Evolutionary conservation across 148 eudicot genomes (phyloP), one percentile per base, ranked within the genome.

Genomic region (Arbutus unedo): DNA sequence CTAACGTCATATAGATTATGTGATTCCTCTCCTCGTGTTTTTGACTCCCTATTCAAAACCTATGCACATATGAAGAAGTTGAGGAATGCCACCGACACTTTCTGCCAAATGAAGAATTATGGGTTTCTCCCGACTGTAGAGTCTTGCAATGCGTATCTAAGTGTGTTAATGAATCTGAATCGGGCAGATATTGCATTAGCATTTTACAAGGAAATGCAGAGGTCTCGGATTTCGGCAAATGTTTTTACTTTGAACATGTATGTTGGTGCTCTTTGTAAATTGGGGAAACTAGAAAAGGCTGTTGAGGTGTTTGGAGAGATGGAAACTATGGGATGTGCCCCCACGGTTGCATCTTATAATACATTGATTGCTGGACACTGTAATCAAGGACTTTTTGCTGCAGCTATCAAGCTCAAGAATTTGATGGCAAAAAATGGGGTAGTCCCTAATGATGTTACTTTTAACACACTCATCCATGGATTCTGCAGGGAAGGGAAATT

Each of bases 391-490:
- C 90, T 91, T 47, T 43, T 94, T 57, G 82, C 81, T 57, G 71
- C 90, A 19, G 95, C 89, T 45, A 6, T 89, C 88, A 93, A 87
- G 88, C 86, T 91, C 13, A 93, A 94, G 88, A 83, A 80, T 68
- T 64, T 44, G 18, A 93, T 94, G 95, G 93, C 83, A 78, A 91
- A 85, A 88, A 87, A 88, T 45, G 98, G 91, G 67, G 11, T 66
- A 66, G 4, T 66, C 44, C 71, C 71, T 1, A 2, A 25, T 66
- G 16, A 10, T 4, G 16, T 91, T 31, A 93, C 95, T 19, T 93
- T 85, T 76, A 94, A 94, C 88, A 91, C 89, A 43, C 92, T 94
- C 82, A 90, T 94, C 31, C 81, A 93, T 85, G 93, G 93, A n/a
- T 87, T 90, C 75, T 93, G 96, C 86, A 89, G 87, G 85, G 90